phyloP scores from a whole-genome alignment of 225 moss, liverwort and hornwort species.

The Rhytidiadelphus loreus region DNA sequence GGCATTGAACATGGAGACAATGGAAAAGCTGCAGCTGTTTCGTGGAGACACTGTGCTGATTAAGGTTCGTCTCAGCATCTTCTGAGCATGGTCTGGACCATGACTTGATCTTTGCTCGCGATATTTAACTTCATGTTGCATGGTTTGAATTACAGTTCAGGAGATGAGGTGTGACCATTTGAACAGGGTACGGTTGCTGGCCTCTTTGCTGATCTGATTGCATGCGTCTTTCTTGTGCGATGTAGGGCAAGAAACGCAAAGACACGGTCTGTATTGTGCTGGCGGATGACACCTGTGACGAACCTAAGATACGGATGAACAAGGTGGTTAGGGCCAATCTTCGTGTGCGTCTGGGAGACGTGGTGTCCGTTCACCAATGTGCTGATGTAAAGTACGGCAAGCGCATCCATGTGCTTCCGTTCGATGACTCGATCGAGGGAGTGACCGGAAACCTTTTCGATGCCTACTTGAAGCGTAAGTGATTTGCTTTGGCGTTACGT shows the following conservation, averaged over 20 bases:
- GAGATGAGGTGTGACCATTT: not conserved
- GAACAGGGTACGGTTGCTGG: not conserved
- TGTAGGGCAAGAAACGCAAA: slow-evolving; percentile 89
- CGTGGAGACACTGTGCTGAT: slow-evolving; percentile 84
- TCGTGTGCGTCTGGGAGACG: slow-evolving; percentile 78
- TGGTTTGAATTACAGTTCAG: not conserved
- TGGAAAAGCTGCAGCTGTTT: slow-evolving; percentile 88
- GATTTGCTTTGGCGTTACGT: not conserved
- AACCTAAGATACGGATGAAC: slow-evolving; percentile 87
- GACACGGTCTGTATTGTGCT: slow-evolving; percentile 93
- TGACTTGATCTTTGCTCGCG: no score
- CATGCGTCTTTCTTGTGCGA: not conserved
- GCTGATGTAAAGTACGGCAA: slow-evolving; percentile 95
- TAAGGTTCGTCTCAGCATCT: slow-evolving; percentile 28
- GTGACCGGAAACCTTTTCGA: slow-evolving; percentile 89
- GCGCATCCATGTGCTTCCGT: slow-evolving; percentile 85
- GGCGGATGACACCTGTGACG: slow-evolving; percentile 84
- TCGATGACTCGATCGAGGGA: slow-evolving; percentile 91
- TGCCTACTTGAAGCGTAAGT: slow-evolving; percentile 81
- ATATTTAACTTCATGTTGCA: not conserved
- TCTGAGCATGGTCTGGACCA: not conserved
- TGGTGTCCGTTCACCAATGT: slow-evolving; percentile 89
- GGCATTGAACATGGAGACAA: slow-evolving; percentile 78
- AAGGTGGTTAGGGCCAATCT: slow-evolving; percentile 90
- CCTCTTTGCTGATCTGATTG: not conserved